Conservation (phyloP, 495 filamentous ascomycete species). For the Immersiella caudata region DNA sequence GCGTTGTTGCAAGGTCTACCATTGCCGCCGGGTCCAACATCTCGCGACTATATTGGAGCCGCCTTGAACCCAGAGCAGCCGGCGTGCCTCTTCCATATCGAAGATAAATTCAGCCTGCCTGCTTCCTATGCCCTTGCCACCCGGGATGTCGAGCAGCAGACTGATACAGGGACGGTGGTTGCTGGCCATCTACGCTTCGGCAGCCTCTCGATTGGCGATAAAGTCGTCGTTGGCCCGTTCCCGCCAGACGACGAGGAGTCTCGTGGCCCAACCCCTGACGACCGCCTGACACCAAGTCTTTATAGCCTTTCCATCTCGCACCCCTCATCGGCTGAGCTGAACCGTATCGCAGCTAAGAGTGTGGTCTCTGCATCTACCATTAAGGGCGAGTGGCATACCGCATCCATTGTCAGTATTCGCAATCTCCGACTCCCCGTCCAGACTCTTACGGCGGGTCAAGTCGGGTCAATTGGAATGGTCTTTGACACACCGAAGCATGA, state of each 20-base stretch:
- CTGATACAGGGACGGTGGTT: conserved; percentile 62
- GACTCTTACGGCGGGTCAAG: conserved; percentile 75
- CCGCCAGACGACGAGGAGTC: conserved; percentile 48
- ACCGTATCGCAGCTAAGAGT: conserved; percentile 43
- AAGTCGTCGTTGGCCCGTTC: conserved; percentile 79
- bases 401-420: conserved; percentile 81
- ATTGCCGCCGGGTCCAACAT: conserved; percentile 59
- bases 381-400: conserved; percentile 71
- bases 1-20: conserved; percentile 79
- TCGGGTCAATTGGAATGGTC: conserved; percentile 84
- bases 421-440: conserved; percentile 85
- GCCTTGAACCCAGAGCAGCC: conserved; percentile 55
- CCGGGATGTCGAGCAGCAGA: conserved; percentile 37
- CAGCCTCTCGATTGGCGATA: conserved; percentile 74
- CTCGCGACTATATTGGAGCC: conserved; percentile 46
- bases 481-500: conserved; percentile 44
- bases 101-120: conserved; percentile 70
- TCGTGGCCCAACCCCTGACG: conserved; percentile 40
- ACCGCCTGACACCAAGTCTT: conserved; percentile 38
- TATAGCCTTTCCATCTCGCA: conserved; percentile 47
- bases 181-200: conserved; percentile 84
- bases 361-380: conserved; percentile 48
- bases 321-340: conserved; percentile 47
- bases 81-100: conserved; percentile 75
- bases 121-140: conserved; percentile 49